phyloP scores from a whole-genome alignment of 2,329 filamentous ascomycete species.

The Dendrostoma leiphaemia region DNA sequence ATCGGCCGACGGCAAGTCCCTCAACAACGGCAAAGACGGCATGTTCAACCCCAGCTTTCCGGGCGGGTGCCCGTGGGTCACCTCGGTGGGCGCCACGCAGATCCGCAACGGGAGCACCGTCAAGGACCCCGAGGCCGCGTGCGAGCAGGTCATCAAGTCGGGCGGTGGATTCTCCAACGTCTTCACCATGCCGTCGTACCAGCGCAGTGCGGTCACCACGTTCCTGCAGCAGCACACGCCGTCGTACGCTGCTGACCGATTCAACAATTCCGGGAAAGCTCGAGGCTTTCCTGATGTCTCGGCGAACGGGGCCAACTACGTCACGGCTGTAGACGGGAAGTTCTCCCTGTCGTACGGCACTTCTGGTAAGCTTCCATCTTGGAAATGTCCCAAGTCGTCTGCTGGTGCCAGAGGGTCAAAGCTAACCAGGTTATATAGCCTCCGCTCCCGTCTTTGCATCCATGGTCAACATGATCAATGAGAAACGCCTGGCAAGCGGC shows the following conservation, averaged over 20 bases:
- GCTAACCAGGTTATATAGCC: conserved; percentile 15
- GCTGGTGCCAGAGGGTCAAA: too few species aligned
- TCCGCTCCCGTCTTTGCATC: conserved; percentile 33
- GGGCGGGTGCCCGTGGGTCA: conserved; percentile 46
- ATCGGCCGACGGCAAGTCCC: conserved; percentile 27
- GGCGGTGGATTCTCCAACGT: conserved; percentile 50
- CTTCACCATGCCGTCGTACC: conserved; percentile 46
- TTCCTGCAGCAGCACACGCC: conserved; percentile 43
- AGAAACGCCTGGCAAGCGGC: conserved; percentile 31
- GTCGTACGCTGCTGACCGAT: conserved; percentile 40
- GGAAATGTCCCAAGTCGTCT: too few species aligned
- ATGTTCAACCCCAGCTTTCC: conserved; percentile 48
- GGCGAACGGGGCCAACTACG: conserved; percentile 42
- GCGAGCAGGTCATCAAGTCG: conserved; percentile 44
- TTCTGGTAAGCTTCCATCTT: conserved; percentile 27
- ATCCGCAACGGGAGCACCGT: conserved; percentile 35
- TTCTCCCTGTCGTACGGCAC: conserved; percentile 48
- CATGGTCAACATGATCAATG: conserved; percentile 36
- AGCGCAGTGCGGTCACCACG: conserved; percentile 35
- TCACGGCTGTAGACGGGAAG: conserved; percentile 40
- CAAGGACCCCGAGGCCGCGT: conserved; percentile 40
- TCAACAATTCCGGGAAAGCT: conserved; percentile 42
- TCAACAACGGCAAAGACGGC: conserved; percentile 31
- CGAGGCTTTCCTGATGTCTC: conserved; percentile 49
- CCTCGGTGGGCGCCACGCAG: conserved; percentile 51